These are phyloP conservation scores for Blastobotrys proliferans DNA, from an alignment of 1,139 yeast species.

Conservation along the genomic window DNA sequence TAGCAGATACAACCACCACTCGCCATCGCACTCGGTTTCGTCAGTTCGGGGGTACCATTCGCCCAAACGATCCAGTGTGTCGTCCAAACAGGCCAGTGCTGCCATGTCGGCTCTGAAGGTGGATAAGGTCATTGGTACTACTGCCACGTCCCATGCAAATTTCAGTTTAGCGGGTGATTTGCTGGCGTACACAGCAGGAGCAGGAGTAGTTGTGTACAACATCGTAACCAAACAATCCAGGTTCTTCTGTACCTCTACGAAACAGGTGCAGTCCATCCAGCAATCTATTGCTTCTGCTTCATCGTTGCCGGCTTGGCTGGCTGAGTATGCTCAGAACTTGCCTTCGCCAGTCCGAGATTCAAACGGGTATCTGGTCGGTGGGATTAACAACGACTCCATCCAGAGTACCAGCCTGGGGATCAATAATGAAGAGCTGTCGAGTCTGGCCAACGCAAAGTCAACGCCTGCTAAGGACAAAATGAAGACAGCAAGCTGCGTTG, in stretches of 20 bases:
- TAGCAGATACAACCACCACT: too few species aligned
- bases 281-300: conserved; percentile 9
- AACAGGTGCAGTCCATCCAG: conserved; percentile 18
- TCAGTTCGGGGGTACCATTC: not conserved
- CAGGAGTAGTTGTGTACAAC: conserved; percentile 53
- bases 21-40: not conserved
- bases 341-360: conserved; percentile 12
- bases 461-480: conserved; percentile 41
- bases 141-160: conserved; percentile 38
- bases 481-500: conserved; percentile 51
- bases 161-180: conserved; percentile 41
- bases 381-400: not conserved
- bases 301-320: conserved; percentile 9
- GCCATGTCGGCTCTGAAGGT: not conserved
- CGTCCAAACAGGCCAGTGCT: not conserved
- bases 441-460: conserved; percentile 2
- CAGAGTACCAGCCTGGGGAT: conserved; percentile 7
- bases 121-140: conserved; percentile 39
- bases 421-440: conserved; percentile 8
- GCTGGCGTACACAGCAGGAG: conserved; percentile 62
- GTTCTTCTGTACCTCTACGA: conserved; percentile 27
- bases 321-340: conserved; percentile 2
- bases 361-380: conserved; percentile 12
- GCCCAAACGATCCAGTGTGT: conserved; percentile 1
- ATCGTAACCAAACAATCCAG: conserved; percentile 10